Percentiles rank a stretch among this genome's conserved stretches.
Conservation (phyloP, 192 early-diverging fungal genomes). For the Backusella liffmaniae region DNA sequence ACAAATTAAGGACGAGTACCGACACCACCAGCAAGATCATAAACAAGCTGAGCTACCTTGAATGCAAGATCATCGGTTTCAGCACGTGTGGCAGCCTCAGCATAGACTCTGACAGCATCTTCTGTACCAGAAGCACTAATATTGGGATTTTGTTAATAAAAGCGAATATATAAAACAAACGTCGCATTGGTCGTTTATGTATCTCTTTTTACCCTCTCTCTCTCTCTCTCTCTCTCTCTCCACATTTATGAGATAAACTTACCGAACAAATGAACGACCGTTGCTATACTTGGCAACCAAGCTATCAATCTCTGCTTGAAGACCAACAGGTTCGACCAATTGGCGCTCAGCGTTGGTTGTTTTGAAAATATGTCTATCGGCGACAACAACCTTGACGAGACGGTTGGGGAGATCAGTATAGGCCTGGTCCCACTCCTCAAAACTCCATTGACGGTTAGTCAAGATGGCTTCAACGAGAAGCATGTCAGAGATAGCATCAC, state of each 20-base stretch:
- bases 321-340: constrained; percentile 79
- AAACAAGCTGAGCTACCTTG: constrained; percentile 88
- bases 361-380: constrained; percentile 83
- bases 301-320: constrained; percentile 84
- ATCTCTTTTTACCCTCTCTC: background rate
- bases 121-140: constrained; percentile 94
- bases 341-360: constrained; percentile 97
- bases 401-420: constrained; percentile 96
- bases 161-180: background rate
- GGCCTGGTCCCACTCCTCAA: constrained; percentile 85
- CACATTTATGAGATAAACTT: constrained; percentile 14
- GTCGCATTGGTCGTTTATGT: background rate
- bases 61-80: constrained; percentile 88
- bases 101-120: constrained; percentile 98
- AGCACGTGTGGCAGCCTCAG: constrained; percentile 91
- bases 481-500: constrained; percentile 97
- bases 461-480: constrained; percentile 93
- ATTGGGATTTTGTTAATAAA: background rate
- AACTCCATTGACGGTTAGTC: constrained; percentile 76
- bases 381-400: constrained; percentile 94
- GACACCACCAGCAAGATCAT: constrained; percentile 89
- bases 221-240: background rate
- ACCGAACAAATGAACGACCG: constrained; percentile 94
- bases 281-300: constrained; percentile 80
- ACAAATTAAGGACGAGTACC: constrained; percentile 71